These are phyloP conservation scores for Digitaria exilis DNA, from an alignment of 202 grass and related monocot species.

Conservation along the genomic window DNA sequence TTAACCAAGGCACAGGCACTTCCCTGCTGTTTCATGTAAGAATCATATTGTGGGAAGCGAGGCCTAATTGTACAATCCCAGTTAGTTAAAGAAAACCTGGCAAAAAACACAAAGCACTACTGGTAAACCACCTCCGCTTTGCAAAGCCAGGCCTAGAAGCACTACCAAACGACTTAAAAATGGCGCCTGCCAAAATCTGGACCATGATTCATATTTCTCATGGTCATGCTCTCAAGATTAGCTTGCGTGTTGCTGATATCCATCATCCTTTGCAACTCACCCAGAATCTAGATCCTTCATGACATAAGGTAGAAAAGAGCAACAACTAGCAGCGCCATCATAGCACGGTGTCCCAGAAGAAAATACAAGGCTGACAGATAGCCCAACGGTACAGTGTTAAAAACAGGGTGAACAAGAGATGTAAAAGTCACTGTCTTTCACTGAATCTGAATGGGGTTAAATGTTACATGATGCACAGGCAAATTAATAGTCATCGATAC, in stretches of 20 bases:
- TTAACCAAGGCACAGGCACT: too few relatives aligned
- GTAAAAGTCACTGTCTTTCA: background rate
- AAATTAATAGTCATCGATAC: slow-evolving; percentile 24
- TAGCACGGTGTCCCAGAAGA: background rate
- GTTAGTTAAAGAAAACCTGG: background rate
- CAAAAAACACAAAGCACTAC: background rate
- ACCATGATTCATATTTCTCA: too few relatives aligned
- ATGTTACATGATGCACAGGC: background rate
- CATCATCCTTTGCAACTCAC: background rate
- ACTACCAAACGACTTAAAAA: background rate
- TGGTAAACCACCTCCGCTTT: background rate
- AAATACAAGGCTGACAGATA: background rate
- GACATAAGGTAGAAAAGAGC: background rate
- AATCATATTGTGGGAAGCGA: background rate
- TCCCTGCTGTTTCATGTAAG: background rate
- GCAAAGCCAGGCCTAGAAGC: background rate
- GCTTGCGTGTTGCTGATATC: background rate
- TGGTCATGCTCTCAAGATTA: too few relatives aligned
- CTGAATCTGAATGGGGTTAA: background rate
- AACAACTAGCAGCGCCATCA: background rate
- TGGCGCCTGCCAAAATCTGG: background rate
- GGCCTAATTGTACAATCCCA: background rate
- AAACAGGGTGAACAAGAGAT: background rate
- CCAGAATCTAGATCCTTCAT: background rate
- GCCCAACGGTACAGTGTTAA: background rate